Evolutionary conservation across 805 yeast genomes (phyloP), one percentile per base, ranked within the genome.

Genomic region (Hanseniaspora valbyensis): DNA sequence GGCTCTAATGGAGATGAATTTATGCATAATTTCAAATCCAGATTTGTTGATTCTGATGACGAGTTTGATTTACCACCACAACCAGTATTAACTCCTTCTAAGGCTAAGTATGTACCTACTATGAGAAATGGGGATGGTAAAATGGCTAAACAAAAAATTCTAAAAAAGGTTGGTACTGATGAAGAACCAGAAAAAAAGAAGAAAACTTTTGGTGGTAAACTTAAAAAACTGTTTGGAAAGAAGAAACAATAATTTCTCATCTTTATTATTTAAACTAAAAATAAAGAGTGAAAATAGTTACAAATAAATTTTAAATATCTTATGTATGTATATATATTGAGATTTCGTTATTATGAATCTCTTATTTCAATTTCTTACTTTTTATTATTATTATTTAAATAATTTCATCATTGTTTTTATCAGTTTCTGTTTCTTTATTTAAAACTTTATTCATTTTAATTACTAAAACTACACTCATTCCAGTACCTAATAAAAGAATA

Each of bases 41-140:
- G 85, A 56, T 74, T 79, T 54, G 69, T 68, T 4, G 87, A 81
- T 59, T 78, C 83, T 2, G 84, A 80, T 57, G 79, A 81, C 13
- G 85, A 80, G 41, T 7, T 26, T 26, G 44, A 45, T 4, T 13
- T 12, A 7, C 13, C 16, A 9, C 38, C 46, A 7, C 21, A n/a
- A n/a, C n/a, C n/a, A n/a, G n/a, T n/a, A n/a, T n/a, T 7, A 28
- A 19, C 22, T n/a, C 10, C 26, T 14, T 18, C 19, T 4, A n/a
- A 37, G 12, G 21, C 1, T 28, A 36, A 36, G 8, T 30, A 21
- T 28, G 22, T 36, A 6, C 14, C 26, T 4, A 39, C 33, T 26
- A 33, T 19, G 33, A 32, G 36, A 33, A 36, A 16, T 21, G 40
- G 16, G n/a, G n/a, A n/a, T n/a, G n/a, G n/a, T n/a, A n/a, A n/a